phyloP scores from a whole-genome alignment of 2,329 filamentous ascomycete species.

The Hirsutella thompsonii region DNA sequence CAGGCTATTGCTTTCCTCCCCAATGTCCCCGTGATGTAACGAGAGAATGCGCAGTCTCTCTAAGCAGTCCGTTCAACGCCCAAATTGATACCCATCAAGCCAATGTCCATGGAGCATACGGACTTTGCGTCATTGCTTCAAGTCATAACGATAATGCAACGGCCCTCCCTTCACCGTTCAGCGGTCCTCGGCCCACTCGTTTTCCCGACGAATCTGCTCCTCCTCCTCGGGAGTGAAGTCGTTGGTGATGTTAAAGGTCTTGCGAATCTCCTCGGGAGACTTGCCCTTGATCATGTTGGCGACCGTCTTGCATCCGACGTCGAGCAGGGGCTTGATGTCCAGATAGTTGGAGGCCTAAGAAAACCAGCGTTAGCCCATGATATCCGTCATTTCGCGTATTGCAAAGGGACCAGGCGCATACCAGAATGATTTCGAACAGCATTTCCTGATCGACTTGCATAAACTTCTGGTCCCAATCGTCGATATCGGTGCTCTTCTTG shows the following conservation, averaged over 20 bases:
- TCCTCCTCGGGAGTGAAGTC: conserved; percentile 99
- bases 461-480: conserved; percentile 99
- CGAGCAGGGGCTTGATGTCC: conserved; percentile 94
- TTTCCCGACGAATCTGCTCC: conserved; percentile 88
- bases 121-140: neutral
- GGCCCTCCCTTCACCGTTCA: conserved; percentile 24
- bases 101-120: neutral
- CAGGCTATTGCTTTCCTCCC: neutral
- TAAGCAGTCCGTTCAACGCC: conserved; percentile 10
- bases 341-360: conserved; percentile 91
- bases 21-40: conserved; percentile 2
- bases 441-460: conserved; percentile 99
- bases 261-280: conserved; percentile 96
- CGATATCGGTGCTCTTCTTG: conserved; percentile 98
- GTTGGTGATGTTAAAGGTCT: conserved; percentile 99
- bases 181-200: conserved; percentile 82
- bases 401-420: conserved; percentile 29
- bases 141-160: neutral
- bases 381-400: neutral
- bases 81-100: conserved; percentile 2
- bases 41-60: conserved; percentile 4
- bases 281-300: conserved; percentile 99
- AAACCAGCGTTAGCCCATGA: neutral
- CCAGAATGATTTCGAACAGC: conserved; percentile 97
- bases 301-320: conserved; percentile 98